These are phyloP conservation scores for Strobilomyces dryophilus DNA, from an alignment of 768 basidiomycete genomes.

Conservation along the genomic window DNA sequence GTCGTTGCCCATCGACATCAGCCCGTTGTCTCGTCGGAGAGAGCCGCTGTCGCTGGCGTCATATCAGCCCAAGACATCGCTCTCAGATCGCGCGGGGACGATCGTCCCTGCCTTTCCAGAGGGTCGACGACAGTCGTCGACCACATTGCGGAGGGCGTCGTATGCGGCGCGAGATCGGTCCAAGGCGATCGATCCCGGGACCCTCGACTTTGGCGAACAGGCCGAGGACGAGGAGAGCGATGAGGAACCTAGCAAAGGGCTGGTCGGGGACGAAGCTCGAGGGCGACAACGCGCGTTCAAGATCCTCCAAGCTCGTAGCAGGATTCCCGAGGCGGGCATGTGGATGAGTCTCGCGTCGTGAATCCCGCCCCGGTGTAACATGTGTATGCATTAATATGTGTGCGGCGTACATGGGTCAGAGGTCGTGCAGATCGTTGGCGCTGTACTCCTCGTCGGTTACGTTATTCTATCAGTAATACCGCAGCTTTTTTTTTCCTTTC, in stretches of 20 bases:
- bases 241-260: slow-evolving; percentile 19
- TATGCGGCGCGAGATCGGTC: slow-evolving; percentile 68
- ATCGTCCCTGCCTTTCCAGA: slow-evolving; percentile 28
- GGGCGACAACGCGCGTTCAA: slow-evolving; percentile 57
- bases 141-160: slow-evolving; percentile 52
- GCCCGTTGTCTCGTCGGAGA: slow-evolving; percentile 32
- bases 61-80: slow-evolving; percentile 49
- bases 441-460: slow-evolving; percentile 9
- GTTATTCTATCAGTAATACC: slow-evolving; percentile 32
- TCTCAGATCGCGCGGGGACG: slow-evolving; percentile 35
- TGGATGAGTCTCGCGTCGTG: slow-evolving; percentile 74
- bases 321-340: slow-evolving; percentile 69
- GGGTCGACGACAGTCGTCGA: slow-evolving; percentile 27
- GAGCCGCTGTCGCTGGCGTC: slow-evolving; percentile 50
- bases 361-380: not conserved
- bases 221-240: slow-evolving; percentile 37
- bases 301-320: slow-evolving; percentile 67
- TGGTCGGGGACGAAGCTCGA: slow-evolving; percentile 33
- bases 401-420: not conserved
- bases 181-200: slow-evolving; percentile 65
- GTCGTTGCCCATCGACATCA: slow-evolving; percentile 65
- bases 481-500: slow-evolving; percentile 5
- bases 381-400: slow-evolving; percentile 4
- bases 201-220: slow-evolving; percentile 58
- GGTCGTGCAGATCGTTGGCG: slow-evolving; percentile 4